Conservation (phyloP, 2,329 filamentous ascomycete species). For the Tolypocladium paradoxum region DNA sequence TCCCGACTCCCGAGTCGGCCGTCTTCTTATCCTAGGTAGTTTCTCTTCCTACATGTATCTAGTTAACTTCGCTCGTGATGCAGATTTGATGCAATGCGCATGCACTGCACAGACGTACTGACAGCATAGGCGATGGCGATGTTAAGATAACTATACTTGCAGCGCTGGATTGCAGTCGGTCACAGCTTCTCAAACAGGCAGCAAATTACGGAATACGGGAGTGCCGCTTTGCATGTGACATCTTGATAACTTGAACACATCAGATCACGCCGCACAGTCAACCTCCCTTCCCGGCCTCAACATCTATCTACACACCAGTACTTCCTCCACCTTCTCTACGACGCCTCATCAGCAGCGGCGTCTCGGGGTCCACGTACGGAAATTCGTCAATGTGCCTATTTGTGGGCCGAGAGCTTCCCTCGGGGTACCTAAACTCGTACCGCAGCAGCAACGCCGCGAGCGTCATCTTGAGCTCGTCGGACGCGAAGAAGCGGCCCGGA, state of each 20-base stretch:
- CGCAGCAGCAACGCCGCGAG: constrained; percentile 3
- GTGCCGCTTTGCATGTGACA: not conserved
- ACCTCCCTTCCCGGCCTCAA: not conserved
- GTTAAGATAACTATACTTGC: too few species aligned
- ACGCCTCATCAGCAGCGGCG: constrained; percentile 3
- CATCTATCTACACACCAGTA: not conserved
- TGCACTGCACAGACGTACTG: not conserved
- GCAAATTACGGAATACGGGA: not conserved
- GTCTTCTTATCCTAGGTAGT: too few species aligned
- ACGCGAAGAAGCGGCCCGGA: constrained; percentile 7
- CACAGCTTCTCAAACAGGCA: not conserved
- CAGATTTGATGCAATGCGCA: too few species aligned
- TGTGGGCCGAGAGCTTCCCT: not conserved
- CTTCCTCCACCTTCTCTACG: not conserved
- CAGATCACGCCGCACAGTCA: not conserved
- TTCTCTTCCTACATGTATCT: too few species aligned
- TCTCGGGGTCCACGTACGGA: constrained; percentile 1
- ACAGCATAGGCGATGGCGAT: not conserved
- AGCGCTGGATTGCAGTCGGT: not conserved
- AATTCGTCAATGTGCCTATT: constrained; percentile 5
- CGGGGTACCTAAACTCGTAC: constrained; percentile 3
- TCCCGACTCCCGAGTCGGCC: too few species aligned
- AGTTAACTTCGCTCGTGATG: too few species aligned
- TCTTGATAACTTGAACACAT: too few species aligned
- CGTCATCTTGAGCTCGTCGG: constrained; percentile 6